Percentiles rank a stretch among this genome's conserved stretches.
These are phyloP conservation scores for Inga leiocalycina DNA, from an alignment of 306 rosid genomes.

Conservation along the genomic window DNA sequence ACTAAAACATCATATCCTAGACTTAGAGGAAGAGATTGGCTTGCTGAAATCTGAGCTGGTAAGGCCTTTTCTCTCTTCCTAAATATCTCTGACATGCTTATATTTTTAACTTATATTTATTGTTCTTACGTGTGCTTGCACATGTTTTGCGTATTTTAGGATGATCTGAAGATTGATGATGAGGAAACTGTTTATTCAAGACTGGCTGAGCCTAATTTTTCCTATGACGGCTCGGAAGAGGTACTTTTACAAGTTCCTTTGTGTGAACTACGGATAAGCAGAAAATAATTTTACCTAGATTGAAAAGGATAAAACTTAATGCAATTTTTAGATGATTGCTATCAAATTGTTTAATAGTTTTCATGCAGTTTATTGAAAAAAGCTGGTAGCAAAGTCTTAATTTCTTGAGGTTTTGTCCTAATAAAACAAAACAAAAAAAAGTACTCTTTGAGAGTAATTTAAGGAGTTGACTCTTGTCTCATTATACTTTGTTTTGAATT, in stretches of 20 bases:
- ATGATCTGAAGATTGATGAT: slow-evolving; percentile 47
- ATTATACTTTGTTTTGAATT: background rate
- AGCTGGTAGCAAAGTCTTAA: background rate
- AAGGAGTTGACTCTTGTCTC: slow-evolving; percentile 8
- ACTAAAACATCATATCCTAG: slow-evolving; percentile 70
- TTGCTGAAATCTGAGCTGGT: slow-evolving; percentile 77
- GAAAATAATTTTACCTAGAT: slow-evolving; percentile 11
- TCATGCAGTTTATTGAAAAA: background rate
- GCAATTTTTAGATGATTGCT: background rate
- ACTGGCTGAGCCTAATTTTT: slow-evolving; percentile 37
- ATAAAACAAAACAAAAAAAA: background rate
- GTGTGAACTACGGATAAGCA: background rate
- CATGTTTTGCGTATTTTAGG: slow-evolving; percentile 53
- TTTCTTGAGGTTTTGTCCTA: background rate
- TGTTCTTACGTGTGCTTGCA: slow-evolving; percentile 6
- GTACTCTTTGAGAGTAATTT: background rate
- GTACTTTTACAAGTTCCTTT: slow-evolving; percentile 34
- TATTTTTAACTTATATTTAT: slow-evolving; percentile 23
- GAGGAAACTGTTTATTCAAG: slow-evolving; percentile 38
- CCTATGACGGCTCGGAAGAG: slow-evolving; percentile 56
- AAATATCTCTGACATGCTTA: slow-evolving; percentile 19
- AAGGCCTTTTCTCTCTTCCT: slow-evolving; percentile 29
- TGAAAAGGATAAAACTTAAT: background rate
- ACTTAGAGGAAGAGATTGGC: slow-evolving; percentile 68
- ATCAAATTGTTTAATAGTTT: background rate